A percentile compares a stretch with the other conserved stretches of the same genome.
Conservation (phyloP, 148 eudicot genomes). For the Rheum nobile region DNA sequence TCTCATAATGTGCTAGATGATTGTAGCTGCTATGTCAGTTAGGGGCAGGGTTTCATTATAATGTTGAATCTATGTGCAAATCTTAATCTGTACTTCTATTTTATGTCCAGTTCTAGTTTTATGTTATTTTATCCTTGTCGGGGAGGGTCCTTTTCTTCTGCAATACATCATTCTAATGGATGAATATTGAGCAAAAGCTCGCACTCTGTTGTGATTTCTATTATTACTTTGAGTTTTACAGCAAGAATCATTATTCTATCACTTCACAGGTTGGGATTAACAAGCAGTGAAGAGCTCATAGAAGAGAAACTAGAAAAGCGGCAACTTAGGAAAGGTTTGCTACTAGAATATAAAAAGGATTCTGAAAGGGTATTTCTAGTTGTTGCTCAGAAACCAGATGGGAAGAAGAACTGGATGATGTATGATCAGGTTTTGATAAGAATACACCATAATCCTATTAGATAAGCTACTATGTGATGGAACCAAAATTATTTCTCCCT, state of each 20-base stretch:
- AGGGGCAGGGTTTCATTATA: neutral
- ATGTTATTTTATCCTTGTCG: too few relatives aligned
- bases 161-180: too few relatives aligned
- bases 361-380: constrained; percentile 83
- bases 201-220: too few relatives aligned
- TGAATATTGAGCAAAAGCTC: too few relatives aligned
- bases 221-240: too few relatives aligned
- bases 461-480: too few relatives aligned
- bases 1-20: neutral
- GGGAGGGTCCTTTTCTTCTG: too few relatives aligned
- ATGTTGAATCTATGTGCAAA: neutral
- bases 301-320: constrained; percentile 45
- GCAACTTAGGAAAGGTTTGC: constrained; percentile 49
- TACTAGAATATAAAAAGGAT: constrained; percentile 86
- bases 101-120: too few relatives aligned
- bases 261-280: constrained; percentile 56
- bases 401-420: constrained; percentile 95
- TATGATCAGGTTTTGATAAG: too few relatives aligned
- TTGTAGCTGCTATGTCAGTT: neutral
- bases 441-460: too few relatives aligned
- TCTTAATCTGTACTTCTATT: neutral
- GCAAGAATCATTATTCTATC: too few relatives aligned
- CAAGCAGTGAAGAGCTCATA: constrained; percentile 38
- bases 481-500: too few relatives aligned
- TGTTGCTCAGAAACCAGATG: constrained; percentile 82